These are phyloP conservation scores for Hydnomerulius pinastri DNA, from an alignment of 768 basidiomycete species.

Conservation along the genomic window DNA sequence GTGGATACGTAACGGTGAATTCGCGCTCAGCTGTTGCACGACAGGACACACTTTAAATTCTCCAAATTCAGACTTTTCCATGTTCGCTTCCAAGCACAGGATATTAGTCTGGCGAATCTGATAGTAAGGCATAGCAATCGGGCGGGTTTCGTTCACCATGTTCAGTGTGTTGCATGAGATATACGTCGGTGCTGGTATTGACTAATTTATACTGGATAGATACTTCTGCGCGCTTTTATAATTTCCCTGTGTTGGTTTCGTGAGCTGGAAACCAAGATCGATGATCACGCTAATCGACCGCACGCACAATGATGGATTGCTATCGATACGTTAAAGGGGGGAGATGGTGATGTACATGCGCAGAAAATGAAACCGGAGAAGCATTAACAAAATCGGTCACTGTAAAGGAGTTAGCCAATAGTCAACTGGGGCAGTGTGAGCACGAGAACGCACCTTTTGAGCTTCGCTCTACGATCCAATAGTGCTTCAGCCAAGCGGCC, in stretches of 20 bases:
- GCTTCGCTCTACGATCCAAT: slow-evolving; percentile 76
- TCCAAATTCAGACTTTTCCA: background rate
- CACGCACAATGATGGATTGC: slow-evolving; percentile 1
- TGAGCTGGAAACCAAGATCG: background rate
- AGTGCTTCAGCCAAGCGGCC: slow-evolving; percentile 80
- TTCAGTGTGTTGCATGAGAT: background rate
- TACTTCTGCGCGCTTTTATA: slow-evolving; percentile 4
- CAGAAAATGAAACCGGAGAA: slow-evolving; percentile 7
- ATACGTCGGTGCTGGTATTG: background rate
- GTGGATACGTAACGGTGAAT: background rate
- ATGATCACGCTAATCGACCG: slow-evolving; percentile 1
- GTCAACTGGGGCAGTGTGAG: background rate
- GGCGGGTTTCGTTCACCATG: slow-evolving; percentile 2
- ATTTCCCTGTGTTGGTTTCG: slow-evolving; percentile 5
- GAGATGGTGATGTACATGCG: slow-evolving; percentile 12
- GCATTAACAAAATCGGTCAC: slow-evolving; percentile 48
- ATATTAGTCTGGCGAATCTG: background rate
- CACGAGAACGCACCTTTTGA: slow-evolving; percentile 72
- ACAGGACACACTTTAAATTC: slow-evolving; percentile 8
- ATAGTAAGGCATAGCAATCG: slow-evolving; percentile 11
- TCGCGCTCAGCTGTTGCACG: background rate
- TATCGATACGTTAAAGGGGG: slow-evolving; percentile 18
- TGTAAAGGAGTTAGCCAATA: slow-evolving; percentile 18
- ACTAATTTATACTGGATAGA: slow-evolving; percentile 5
- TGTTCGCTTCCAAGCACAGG: background rate